Base-by-base conservation (phyloP, 1,284 basidiomycete species). In the Trametes pubescens region DNA sequence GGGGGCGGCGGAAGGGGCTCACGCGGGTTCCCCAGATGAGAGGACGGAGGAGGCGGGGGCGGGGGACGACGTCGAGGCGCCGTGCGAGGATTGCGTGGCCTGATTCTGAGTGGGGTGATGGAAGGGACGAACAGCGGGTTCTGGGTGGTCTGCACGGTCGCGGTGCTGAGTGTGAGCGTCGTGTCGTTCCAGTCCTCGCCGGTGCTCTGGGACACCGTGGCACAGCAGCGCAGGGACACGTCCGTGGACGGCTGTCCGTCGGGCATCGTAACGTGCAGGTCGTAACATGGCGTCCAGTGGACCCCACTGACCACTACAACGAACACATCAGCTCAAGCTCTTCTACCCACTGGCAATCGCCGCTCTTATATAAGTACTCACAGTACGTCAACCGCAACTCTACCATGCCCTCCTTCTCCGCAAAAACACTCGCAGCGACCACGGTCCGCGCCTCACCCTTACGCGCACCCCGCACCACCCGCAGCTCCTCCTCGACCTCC, bases 101-200 rank as follows among this genome's bases (percentile, higher is more conserved):
- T 43, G 51, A 60, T 38, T 16, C 37, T 48, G 11, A 47, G 52
- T 0, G 59, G 51, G 4, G 54, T 21, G 2, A 65, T 2, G 13
- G 29, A 4, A 4, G 64, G 64, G 16, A 65, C 51, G 1, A 59
- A 55, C 2, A 61, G 55, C 2, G 32, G 52, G n/a, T 21, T 21
- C 21, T 57, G 34, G 7, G 61, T 43, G 7, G 61, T 43, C 32
- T 67, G 67, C 4, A 58, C 49, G 16, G 29, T 74, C 6, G 81
- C 79, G 0, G 86, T 87, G 73, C 83, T 87, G 21, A 89, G 76
- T 1, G 80, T 84, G 29, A 89, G 77, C 0, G 75, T 67, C 0
- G 82, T 59, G 18, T 71, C 76, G 13, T 68, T 77, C 87, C 87
- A 90, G 64, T 87, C 84, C 70, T 89, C 88, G 11, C 87, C 87